Evolutionary conservation across 139 green algal species (phyloP).

Genomic region (Coelastrella sp.): DNA sequence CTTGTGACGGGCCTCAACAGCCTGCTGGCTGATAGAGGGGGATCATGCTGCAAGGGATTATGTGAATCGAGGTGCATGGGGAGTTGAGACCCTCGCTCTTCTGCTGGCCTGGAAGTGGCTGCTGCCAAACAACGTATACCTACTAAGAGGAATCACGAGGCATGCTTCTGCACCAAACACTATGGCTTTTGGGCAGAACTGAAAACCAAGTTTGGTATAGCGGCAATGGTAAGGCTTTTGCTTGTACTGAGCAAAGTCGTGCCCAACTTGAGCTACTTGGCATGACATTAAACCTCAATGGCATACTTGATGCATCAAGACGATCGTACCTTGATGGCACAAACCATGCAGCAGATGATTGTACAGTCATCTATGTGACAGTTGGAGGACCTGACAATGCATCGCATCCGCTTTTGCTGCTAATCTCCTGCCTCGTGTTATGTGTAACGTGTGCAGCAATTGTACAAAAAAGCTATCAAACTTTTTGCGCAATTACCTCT

Average conservation of each 20-base stretch:
- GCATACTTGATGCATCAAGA: too few relatives aligned
- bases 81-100: constrained; percentile 88
- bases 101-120: constrained; percentile 84
- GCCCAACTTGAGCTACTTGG: not conserved
- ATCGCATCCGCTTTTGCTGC: too few relatives aligned
- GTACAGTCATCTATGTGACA: too few relatives aligned
- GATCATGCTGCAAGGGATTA: constrained; percentile 71
- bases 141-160: constrained; percentile 95
- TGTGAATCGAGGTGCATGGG: constrained; percentile 94
- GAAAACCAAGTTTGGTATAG: constrained; percentile 69
- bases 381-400: too few relatives aligned
- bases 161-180: constrained; percentile 76
- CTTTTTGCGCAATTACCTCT: constrained; percentile 85
- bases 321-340: too few relatives aligned
- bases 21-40: too few relatives aligned
- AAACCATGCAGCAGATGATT: too few relatives aligned
- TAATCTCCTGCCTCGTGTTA: not conserved
- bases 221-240: not conserved
- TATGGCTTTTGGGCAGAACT: constrained; percentile 81
- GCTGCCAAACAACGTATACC: constrained; percentile 85
- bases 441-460: constrained; percentile 5
- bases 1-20: not conserved
- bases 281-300: not conserved
- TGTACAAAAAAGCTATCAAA: constrained; percentile 64
- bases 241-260: not conserved